Percentiles rank a stretch among this genome's conserved stretches.
These are phyloP conservation scores for Calvatia gigantea DNA, from an alignment of 768 basidiomycete species.

Conservation along the genomic window DNA sequence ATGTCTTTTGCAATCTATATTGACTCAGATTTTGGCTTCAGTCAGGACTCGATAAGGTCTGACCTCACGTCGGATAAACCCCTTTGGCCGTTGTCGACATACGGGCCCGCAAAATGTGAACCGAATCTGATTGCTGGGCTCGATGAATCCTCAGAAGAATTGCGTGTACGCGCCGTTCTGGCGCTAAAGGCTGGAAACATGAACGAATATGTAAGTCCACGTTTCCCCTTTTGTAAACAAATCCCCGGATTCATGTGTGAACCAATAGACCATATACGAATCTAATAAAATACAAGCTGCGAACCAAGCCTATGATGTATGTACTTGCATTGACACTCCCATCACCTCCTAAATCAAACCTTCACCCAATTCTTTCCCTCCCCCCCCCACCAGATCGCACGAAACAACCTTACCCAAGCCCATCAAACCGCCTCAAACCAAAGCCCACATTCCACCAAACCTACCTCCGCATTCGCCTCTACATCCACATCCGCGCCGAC, in stretches of 20 bases:
- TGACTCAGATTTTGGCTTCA: constrained; percentile 22
- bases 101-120: constrained; percentile 74
- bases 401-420: constrained; percentile 43
- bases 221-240: neutral
- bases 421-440: constrained; percentile 33
- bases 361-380: neutral
- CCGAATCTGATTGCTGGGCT: constrained; percentile 58
- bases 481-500: constrained; percentile 6
- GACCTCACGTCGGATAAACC: constrained; percentile 77
- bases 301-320: constrained; percentile 41
- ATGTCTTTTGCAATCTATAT: neutral
- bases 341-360: neutral
- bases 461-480: neutral
- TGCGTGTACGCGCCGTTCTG: constrained; percentile 59
- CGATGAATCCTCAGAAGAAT: constrained; percentile 78
- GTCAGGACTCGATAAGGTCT: constrained; percentile 55
- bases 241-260: neutral
- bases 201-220: constrained; percentile 65
- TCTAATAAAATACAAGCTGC: constrained; percentile 49
- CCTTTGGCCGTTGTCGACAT: constrained; percentile 74
- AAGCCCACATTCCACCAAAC: constrained; percentile 10
- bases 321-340: too few relatives aligned
- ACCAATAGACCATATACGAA: constrained; percentile 53
- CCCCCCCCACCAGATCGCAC: constrained; percentile 38
- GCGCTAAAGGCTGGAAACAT: constrained; percentile 52